phyloP scores from a whole-genome alignment of 2,329 filamentous ascomycete genomes.

The Epichloe elymi region DNA sequence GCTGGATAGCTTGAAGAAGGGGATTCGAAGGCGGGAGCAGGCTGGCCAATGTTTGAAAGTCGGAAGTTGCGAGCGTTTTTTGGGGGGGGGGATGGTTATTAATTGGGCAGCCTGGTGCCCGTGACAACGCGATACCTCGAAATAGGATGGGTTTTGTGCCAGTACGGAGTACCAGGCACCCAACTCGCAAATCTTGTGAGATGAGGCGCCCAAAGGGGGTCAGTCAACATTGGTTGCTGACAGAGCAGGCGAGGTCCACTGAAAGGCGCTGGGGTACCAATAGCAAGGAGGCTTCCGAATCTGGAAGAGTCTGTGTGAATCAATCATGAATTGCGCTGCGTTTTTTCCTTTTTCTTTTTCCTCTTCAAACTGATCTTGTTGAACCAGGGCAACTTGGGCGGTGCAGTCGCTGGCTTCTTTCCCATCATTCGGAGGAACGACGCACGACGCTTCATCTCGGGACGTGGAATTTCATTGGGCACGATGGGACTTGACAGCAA shows the following conservation, averaged over 20 bases:
- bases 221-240: neutral
- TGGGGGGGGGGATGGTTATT: neutral
- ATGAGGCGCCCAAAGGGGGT: constrained; percentile 1
- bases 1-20: neutral
- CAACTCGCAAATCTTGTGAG: neutral
- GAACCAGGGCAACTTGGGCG: too few relatives aligned
- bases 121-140: neutral
- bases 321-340: too few relatives aligned
- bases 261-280: neutral
- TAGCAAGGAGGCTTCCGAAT: neutral
- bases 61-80: neutral
- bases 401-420: too few relatives aligned
- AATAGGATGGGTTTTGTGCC: neutral
- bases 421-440: too few relatives aligned
- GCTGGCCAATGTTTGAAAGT: neutral
- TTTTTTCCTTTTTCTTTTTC: too few relatives aligned
- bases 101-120: constrained; percentile 3
- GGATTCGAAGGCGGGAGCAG: neutral
- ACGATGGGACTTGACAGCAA: too few relatives aligned
- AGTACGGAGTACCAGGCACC: neutral
- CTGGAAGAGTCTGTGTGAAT: neutral
- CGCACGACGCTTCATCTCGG: too few relatives aligned
- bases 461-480: too few relatives aligned
- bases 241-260: neutral
- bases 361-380: too few relatives aligned